Base-by-base conservation (phyloP, 148 eudicot species). In the Silene conica region DNA sequence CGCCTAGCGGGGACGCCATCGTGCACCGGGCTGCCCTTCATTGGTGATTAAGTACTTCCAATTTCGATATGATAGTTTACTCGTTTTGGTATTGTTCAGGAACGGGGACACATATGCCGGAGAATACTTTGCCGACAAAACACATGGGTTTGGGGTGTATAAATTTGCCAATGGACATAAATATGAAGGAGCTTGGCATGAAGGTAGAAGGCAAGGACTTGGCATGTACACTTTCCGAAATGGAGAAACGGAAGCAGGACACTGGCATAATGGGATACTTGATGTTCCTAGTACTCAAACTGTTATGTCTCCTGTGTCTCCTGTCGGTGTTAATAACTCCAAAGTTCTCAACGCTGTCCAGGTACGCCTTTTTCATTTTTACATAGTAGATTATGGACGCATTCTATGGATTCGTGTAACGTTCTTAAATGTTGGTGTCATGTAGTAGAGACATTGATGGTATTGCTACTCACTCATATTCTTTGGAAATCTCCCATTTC, bases 121-220 rank as follows among this genome's bases (percentile, higher is more conserved):
- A 76, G 98, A 93, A 79, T 93, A 93, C 82, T 93, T 93, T 77
- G 92, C 92, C 0, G 98, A 93, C 80, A 93, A 89, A 84, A 93
- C 91, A 94, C 98, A 93, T 76, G 98, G 98, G 20, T 93, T 89
- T 77, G 98, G 98, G 65, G 87, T 89, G 0, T 93, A 93, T 78
- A 81, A 80, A 63, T 93, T 93, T 85, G 90, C 89, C n/a, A 93
- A 93, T 77, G 95, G 92, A 26, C 98, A 93, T 82, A 81, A 83
- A 6, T 93, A 89, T 67, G 98, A 93, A 84, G 98, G 98, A 80
- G 89, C 97, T 19, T 93, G 98, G 98, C 98, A 93, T 63, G 98
- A 93, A 82, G 98, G 98, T 16, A 88, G 83, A 79, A 87, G 98
- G 80, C 98, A 93, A 86, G 98, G 98, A 62, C 95, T 90, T 61